phyloP scores from a whole-genome alignment of 176 grass and related monocot species.

The Zizania latifolia region DNA sequence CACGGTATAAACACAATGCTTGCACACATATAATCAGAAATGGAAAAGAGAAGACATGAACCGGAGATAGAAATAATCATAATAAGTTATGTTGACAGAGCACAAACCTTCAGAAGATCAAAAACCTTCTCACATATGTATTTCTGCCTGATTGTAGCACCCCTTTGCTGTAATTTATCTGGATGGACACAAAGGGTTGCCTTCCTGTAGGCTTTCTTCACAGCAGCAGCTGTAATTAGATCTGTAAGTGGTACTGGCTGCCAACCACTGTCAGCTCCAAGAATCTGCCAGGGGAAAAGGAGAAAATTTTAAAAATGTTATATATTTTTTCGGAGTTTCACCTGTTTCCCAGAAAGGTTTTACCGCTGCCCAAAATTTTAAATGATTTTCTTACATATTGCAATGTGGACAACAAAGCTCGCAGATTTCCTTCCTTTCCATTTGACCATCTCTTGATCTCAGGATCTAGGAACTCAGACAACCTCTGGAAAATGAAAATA shows the following conservation, averaged over 20 bases:
- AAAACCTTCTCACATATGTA: slow-evolving; percentile 97
- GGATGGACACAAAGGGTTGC: slow-evolving; percentile 94
- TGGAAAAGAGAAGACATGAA: neutral
- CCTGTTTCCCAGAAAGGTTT: neutral
- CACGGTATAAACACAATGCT: neutral
- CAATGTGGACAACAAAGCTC: slow-evolving; percentile 83
- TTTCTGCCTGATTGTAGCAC: slow-evolving; percentile 85
- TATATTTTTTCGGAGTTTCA: neutral
- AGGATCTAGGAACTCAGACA: slow-evolving; percentile 82
- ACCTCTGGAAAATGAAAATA: slow-evolving; percentile 52
- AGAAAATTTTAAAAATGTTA: neutral
- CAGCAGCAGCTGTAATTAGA: slow-evolving; percentile 75
- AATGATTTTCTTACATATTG: slow-evolving; percentile 61
- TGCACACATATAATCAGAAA: neutral
- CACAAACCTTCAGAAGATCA: slow-evolving; percentile 89
- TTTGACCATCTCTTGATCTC: slow-evolving; percentile 98
- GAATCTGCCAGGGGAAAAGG: slow-evolving; percentile 46
- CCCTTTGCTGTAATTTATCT: slow-evolving; percentile 92
- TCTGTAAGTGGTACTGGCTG: slow-evolving; percentile 83
- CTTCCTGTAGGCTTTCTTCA: slow-evolving; percentile 93
- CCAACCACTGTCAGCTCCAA: slow-evolving; percentile 87
- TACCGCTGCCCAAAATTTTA: neutral
- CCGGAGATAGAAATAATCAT: neutral
- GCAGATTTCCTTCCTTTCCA: slow-evolving; percentile 94
- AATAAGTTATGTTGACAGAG: neutral